Base-by-base conservation (phyloP, 768 basidiomycete species). In the Leccinum subtestaceum region DNA sequence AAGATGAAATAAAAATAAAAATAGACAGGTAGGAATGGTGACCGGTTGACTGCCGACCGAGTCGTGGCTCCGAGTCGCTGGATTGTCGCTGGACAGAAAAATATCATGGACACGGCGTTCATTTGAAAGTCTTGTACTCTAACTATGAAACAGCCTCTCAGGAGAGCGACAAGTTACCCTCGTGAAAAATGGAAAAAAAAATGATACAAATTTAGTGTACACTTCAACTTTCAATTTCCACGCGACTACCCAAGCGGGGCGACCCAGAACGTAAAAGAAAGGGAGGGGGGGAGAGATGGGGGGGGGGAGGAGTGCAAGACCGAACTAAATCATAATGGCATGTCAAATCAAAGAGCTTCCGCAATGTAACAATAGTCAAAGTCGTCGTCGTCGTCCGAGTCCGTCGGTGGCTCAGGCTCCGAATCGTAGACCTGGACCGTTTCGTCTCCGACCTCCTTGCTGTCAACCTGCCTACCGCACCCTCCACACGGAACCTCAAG, bases 331-430 rank as follows among this genome's bases (percentile, higher is more conserved):
- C 11, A 2, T 40, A 40, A 40, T 15, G 38, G 38, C 12, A n/a
- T 23, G 19, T 64, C 55, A 64, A 12, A 49, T 5, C 38, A 40
- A 40, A 9, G 38, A 8, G 21, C 50, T 48, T 67, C 57, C 4
- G 57, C 5, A 8, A 59, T n/a, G 52, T 66, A 68, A 48, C 66
- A 70, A 51, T 68, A 68, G 2, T 70, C 68, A 15, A 68, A 66
- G 27, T 60, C 67, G 13, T 71, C 70, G 0, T 71, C 69, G 0
- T 69, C 67, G 4, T 71, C 69, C 32, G 60, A 58, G 29, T 70
- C 69, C 1, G 62, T 57, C 5, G 45, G 31, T 1, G 48, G 58
- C 19, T 70, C 69, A 4, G 65, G 65, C 32, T 70, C 69, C 8
- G 69, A 70, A n/a, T 67, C 65, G 9, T 67, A 70, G 5, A 40